A percentile compares a stretch with the other conserved stretches of the same genome.
Evolutionary conservation across 352 stramenopile species (phyloP).

Genomic region (Pythium utonaiense): DNA sequence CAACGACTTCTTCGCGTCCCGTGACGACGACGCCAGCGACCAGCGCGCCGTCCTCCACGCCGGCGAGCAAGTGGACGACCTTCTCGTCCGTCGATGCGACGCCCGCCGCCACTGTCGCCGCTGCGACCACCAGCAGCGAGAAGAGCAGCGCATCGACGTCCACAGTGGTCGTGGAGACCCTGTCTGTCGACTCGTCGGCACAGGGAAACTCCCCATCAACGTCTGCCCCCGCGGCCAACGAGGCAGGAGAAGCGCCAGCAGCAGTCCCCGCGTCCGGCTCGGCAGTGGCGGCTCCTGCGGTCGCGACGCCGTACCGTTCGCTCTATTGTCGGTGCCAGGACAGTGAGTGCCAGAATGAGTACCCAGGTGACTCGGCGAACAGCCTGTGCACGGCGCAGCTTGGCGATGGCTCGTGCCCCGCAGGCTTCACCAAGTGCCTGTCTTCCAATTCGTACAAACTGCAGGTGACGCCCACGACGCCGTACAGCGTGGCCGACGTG

Average conservation of each 20-base stretch:
- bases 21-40: neutral
- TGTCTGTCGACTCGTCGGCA: neutral
- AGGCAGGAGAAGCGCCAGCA: neutral
- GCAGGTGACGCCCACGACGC: constrained; percentile 44
- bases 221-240: neutral
- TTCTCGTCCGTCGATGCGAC: neutral
- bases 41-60: neutral
- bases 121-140: constrained; percentile 2
- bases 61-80: neutral
- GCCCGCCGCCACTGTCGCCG: neutral
- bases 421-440: constrained; percentile 58
- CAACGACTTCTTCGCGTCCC: neutral
- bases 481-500: constrained; percentile 60
- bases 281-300: no score
- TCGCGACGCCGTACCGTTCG: constrained; percentile 43
- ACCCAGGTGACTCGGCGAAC: constrained; percentile 30
- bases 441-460: constrained; percentile 68
- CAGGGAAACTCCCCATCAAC: neutral
- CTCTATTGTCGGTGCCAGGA: constrained; percentile 65
- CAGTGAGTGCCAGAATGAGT: constrained; percentile 69
- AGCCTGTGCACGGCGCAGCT: constrained; percentile 46
- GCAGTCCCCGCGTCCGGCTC: no score
- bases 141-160: neutral
- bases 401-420: constrained; percentile 47
- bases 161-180: neutral